Percentiles rank a stretch among this genome's conserved stretches.
phyloP scores from a whole-genome alignment of 78 protist species.

The Capsaspora owczarzaki region DNA sequence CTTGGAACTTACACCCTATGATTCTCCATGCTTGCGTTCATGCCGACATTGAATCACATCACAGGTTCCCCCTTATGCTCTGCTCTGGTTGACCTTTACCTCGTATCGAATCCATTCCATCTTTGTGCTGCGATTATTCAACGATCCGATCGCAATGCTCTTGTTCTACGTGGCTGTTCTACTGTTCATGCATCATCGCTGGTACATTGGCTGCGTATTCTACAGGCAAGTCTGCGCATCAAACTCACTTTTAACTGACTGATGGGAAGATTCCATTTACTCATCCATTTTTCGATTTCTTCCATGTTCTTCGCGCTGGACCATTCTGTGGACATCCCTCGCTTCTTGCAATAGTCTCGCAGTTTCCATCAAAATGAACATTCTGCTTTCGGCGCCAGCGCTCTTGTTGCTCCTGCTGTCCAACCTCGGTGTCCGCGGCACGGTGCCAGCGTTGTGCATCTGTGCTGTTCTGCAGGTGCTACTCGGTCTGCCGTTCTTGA shows the following conservation, averaged over 20 bases:
- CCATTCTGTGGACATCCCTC: no score
- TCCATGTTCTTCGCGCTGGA: no score
- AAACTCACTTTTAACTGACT: no score
- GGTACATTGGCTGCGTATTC: slow-evolving; percentile 52
- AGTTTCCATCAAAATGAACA: slow-evolving; percentile 84
- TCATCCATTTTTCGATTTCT: no score
- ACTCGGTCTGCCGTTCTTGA: slow-evolving; percentile 72
- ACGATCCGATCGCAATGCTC: slow-evolving; percentile 74
- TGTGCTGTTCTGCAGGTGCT: slow-evolving; percentile 45
- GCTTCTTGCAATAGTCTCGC: no score
- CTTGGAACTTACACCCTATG: no score
- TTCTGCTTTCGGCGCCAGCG: slow-evolving; percentile 68
- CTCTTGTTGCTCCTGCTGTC: slow-evolving; percentile 45
- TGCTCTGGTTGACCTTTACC: slow-evolving; percentile 25
- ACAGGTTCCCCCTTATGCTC: slow-evolving; percentile 42
- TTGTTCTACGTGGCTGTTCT: slow-evolving; percentile 44
- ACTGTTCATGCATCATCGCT: slow-evolving; percentile 18
- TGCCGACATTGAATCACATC: no score
- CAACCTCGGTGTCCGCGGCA: slow-evolving; percentile 39
- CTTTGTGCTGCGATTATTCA: slow-evolving; percentile 81
- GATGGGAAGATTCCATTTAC: no score
- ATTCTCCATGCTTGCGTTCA: no score
- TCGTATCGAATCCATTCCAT: slow-evolving; percentile 78
- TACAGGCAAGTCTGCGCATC: no score
- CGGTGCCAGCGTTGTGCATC: slow-evolving; percentile 28